phyloP scores from a whole-genome alignment of 768 basidiomycete genomes.

The Mycena capillaripes region DNA sequence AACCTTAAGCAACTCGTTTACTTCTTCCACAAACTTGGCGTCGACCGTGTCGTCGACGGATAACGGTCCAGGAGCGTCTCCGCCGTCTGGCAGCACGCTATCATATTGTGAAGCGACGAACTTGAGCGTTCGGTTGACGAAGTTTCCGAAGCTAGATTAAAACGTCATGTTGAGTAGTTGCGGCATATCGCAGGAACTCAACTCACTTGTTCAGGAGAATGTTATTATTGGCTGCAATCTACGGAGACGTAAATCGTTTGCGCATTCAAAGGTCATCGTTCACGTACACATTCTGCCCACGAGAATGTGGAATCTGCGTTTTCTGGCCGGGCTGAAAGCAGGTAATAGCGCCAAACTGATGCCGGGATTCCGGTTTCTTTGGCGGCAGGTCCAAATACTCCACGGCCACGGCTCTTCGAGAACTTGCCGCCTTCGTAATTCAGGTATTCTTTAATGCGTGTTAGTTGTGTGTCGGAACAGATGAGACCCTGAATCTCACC shows the following conservation, averaged over 20 bases:
- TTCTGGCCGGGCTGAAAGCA: conserved; percentile 93
- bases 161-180: conserved; percentile 3
- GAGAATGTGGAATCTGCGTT: conserved; percentile 96
- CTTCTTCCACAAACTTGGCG: conserved; percentile 81
- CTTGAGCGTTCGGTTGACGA: conserved; percentile 94
- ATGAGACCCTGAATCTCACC: conserved; percentile 62
- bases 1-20: conserved; percentile 83
- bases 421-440: conserved; percentile 99
- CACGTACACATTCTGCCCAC: conserved; percentile 91
- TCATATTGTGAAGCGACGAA: conserved; percentile 91
- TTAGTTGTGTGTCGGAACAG: background rate
- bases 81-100: conserved; percentile 83
- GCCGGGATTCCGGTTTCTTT: conserved; percentile 94
- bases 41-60: conserved; percentile 77
- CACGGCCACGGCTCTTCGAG: conserved; percentile 96
- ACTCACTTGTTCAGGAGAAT: conserved; percentile 92
- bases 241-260: background rate
- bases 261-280: background rate
- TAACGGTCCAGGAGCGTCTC: conserved; percentile 77
- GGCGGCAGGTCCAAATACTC: conserved; percentile 96
- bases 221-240: conserved; percentile 95
- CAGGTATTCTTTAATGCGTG: conserved; percentile 78
- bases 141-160: conserved; percentile 88
- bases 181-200: background rate
- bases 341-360: conserved; percentile 97